Evolutionary conservation across 129 eudicot species (phyloP), one percentile per base, ranked within the genome.

Genomic region (Gnaphalium uliginosum): DNA sequence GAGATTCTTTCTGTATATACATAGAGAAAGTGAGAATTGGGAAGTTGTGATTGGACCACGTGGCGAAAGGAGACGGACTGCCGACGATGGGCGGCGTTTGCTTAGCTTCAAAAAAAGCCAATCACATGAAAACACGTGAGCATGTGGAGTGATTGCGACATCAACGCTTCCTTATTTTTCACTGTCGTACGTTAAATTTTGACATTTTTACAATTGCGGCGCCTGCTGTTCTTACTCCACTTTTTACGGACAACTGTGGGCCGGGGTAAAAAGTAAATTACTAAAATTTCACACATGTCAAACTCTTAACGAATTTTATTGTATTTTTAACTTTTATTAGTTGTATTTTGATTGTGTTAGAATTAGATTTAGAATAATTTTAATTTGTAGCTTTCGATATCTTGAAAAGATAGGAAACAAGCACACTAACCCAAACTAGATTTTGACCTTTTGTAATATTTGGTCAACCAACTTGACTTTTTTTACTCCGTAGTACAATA

Each of bases 71-170:
- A 65, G 75, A 67, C 57, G 15, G 41, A 37, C n/a, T 43, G 80
- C 79, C 73, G 84, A 71, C 72, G 23, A 43, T 78, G 92, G 87
- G 71, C 85, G 83, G 89, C 89, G 86, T 82, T 71, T 39, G 62
- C 81, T 63, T 82, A 67, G 80, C 63, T 73, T 71, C 21, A 27
- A 79, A 85, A 74, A 71, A 82, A 88, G 73, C 64, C 84, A 82
- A 63, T 43, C 85, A 74, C 87, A 80, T 82, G 87, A 79, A n/a
- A 81, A 76, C 87, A 84, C 90, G 87, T 82, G 89, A 89, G 75
- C 84, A 86, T 73, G 85, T 86, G 82, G 79, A 37, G 46, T 76
- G 68, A 76, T 7, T 54, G 68, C 32, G 68, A 68, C 43, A 35
- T 35, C 37, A 3, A 3, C 80, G 54, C 54, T 66, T 8, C 65